Conservation (phyloP, 306 rosid species). For the Lathyrus sativus region DNA sequence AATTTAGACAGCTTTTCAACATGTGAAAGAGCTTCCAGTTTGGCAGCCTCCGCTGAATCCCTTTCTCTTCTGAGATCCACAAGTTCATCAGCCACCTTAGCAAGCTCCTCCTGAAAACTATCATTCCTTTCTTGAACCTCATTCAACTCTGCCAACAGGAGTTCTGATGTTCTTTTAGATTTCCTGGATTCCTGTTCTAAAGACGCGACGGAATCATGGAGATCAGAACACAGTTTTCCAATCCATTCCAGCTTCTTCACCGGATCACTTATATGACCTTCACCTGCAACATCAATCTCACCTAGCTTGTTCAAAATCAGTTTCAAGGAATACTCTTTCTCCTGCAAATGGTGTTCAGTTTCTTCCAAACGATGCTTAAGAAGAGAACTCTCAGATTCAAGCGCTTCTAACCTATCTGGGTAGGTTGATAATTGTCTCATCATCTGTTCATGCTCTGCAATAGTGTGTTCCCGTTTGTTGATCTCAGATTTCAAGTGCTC, state of each 20-base stretch:
- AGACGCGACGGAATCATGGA: conserved; percentile 51
- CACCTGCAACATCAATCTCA: conserved; percentile 64
- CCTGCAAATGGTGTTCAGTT: conserved; percentile 63
- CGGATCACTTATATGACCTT: conserved; percentile 56
- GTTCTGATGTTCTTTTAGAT: conserved; percentile 88
- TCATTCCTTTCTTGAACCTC: conserved; percentile 99
- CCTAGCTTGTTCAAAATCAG: conserved; percentile 55
- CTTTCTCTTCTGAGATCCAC: conserved; percentile 62
- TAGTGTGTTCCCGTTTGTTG: conserved; percentile 47
- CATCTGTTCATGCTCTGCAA: conserved; percentile 67
- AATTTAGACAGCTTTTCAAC: conserved; percentile 64
- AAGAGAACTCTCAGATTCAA: conserved; percentile 67
- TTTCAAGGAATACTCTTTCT: conserved; percentile 58
- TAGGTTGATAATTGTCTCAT: conserved; percentile 55
- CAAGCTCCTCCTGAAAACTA: conserved; percentile 83
- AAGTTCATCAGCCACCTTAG: conserved; percentile 62
- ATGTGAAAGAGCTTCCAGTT: conserved; percentile 66
- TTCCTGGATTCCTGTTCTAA: conserved; percentile 78
- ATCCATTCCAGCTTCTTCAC: conserved; percentile 65
- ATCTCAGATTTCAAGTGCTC: conserved; percentile 67
- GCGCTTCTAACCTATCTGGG: conserved; percentile 63
- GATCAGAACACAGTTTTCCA: conserved; percentile 59
- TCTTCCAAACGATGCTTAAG: conserved; percentile 66
- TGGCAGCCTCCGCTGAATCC: conserved; percentile 67
- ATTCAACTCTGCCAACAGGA: conserved; percentile 88